These are phyloP conservation scores for Neospermospora avenae DNA, from an alignment of 2,329 filamentous ascomycete species.

Conservation along the genomic window DNA sequence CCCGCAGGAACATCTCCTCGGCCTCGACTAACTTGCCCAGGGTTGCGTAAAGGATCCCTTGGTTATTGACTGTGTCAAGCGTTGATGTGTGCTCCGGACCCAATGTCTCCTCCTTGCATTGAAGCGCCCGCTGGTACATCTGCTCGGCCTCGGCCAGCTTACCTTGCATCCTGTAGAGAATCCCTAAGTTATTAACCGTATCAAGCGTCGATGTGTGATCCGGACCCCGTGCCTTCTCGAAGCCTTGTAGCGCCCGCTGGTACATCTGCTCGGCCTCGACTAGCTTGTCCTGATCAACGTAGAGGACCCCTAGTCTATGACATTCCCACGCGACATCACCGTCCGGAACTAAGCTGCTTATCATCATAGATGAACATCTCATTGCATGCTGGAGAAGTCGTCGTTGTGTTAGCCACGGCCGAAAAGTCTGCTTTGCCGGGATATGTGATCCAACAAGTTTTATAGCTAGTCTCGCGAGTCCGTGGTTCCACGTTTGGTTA, in stretches of 20 bases:
- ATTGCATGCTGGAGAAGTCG: not conserved
- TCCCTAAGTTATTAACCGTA: not conserved
- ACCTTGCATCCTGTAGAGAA: not conserved
- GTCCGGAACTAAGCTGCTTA: constrained; percentile 13
- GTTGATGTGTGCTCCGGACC: not conserved
- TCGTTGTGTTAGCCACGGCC: not conserved
- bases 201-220: not conserved
- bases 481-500: constrained; percentile 10
- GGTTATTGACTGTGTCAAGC: not conserved
- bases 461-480: constrained; percentile 6
- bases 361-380: constrained; percentile 2
- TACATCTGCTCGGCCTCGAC: constrained; percentile 4
- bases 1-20: constrained; percentile 8
- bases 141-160: constrained; percentile 2
- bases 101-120: not conserved
- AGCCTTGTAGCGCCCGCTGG: constrained; percentile 1
- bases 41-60: not conserved
- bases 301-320: constrained; percentile 4
- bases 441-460: constrained; percentile 10
- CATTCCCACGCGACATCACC: constrained; percentile 12
- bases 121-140: constrained; percentile 1
- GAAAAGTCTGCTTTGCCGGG: not conserved
- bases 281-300: not conserved
- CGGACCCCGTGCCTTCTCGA: not conserved
- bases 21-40: constrained; percentile 2